A percentile compares a stretch with the other conserved stretches of the same genome.
Evolutionary conservation across 2,329 filamentous ascomycete genomes (phyloP).

Genomic region (Ophiostoma sp.): DNA sequence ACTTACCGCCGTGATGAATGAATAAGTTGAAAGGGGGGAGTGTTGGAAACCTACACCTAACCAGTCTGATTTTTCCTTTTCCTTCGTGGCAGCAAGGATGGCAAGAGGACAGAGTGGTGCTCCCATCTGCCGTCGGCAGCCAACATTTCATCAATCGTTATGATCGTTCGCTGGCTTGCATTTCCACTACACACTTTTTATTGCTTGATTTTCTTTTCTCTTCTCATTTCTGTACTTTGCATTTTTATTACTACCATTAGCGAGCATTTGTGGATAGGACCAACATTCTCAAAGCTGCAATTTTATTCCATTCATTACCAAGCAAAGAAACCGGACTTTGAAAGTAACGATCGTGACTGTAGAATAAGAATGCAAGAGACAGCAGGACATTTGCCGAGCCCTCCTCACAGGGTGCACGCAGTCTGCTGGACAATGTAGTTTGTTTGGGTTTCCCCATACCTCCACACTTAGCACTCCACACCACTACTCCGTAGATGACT

Average conservation of each 20-base stretch:
- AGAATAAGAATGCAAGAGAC: not conserved
- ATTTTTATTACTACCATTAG: constrained; percentile 8
- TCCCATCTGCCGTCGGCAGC: not conserved
- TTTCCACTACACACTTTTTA: not conserved
- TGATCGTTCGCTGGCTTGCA: not conserved
- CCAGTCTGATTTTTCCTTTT: not conserved
- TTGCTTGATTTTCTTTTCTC: not conserved
- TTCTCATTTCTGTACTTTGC: not conserved
- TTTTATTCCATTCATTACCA: constrained; percentile 17
- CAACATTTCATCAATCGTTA: too few relatives aligned
- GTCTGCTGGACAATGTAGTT: not conserved
- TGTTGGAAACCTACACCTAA: constrained; percentile 21
- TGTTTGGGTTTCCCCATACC: not conserved
- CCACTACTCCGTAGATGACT: not conserved
- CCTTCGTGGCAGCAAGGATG: not conserved
- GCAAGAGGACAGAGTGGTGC: not conserved
- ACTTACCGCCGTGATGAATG: not conserved
- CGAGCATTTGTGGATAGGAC: constrained; percentile 23
- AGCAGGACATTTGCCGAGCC: too few relatives aligned
- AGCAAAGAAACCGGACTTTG: not conserved
- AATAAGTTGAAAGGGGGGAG: constrained; percentile 18
- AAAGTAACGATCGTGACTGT: not conserved
- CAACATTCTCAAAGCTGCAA: constrained; percentile 21
- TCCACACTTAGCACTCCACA: not conserved
- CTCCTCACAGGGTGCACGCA: too few relatives aligned